A percentile compares a stretch with the other conserved stretches of the same genome.
Evolutionary conservation across 179 eudicot genomes (phyloP).

Genomic region (Spinacia oleracea): DNA sequence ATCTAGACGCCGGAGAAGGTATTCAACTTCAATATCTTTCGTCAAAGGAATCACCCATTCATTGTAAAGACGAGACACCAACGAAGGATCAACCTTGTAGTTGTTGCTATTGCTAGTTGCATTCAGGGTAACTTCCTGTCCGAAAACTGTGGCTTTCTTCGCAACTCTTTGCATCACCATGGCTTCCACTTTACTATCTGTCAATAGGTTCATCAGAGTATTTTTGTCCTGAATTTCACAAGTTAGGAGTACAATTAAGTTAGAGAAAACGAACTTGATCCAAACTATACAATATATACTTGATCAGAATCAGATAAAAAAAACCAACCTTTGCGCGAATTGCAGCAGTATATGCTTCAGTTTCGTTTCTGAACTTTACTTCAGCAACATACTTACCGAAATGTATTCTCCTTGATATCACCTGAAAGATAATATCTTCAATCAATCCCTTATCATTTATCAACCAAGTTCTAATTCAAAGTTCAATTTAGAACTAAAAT

Average conservation of each 20-base stretch:
- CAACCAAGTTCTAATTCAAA: no score
- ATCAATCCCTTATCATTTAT: background rate
- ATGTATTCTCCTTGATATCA: conserved; percentile 84
- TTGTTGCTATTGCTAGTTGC: conserved; percentile 29
- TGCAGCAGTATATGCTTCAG: conserved; percentile 61
- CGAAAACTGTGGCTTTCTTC: conserved; percentile 73
- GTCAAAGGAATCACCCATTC: conserved; percentile 93
- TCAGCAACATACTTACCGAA: conserved; percentile 88
- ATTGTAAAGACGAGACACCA: conserved; percentile 58
- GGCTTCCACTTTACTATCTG: conserved; percentile 66
- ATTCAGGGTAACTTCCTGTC: conserved; percentile 55
- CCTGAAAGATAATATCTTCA: conserved; percentile 41
- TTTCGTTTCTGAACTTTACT: conserved; percentile 61
- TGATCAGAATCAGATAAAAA: no score
- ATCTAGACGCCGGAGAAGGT: conserved; percentile 59
- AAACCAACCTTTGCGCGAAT: conserved; percentile 60
- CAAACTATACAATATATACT: no score
- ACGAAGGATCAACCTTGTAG: conserved; percentile 63
- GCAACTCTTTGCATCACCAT: conserved; percentile 76
- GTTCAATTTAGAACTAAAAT: no score
- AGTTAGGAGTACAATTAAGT: background rate
- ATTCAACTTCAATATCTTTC: conserved; percentile 67
- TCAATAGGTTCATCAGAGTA: conserved; percentile 61
- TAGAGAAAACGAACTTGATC: background rate
- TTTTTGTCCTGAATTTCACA: conserved; percentile 53